Base-by-base conservation (phyloP, 345 rosid species). In the Firmiana major region DNA sequence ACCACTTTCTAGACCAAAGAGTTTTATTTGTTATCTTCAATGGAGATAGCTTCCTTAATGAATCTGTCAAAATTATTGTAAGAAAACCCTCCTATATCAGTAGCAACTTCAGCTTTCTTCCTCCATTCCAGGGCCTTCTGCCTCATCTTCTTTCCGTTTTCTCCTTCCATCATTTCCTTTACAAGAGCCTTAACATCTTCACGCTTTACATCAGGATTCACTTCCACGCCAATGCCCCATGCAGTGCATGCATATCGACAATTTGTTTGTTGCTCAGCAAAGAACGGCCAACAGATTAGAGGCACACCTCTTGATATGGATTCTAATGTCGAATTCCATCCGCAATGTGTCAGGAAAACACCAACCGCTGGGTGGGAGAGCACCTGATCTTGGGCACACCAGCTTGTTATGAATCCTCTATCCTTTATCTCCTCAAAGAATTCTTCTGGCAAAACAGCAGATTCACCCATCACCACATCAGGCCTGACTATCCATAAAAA, bases 241-340 rank as follows among this genome's bases (percentile, higher is more conserved):
- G 28, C 40, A 0, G 31, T 55, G 76, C 83, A 81, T 2, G 79
- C 76, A 53, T 81, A 81, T 43, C 79, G 51, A 24, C 85, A 75
- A 36, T 77, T 83, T 0, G 83, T 83, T 9, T 54, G 83, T 48
- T 86, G 86, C 34, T 86, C 86, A 7, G 77, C 85, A 2, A 83
- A 83, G 36, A 75, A 83, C 0, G 85, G 88, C 88, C 85, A 81
- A 51, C 85, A 79, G 11, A 81, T 67, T n/a, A 86, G 17, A 0
- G 85, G 81, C 6, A 75, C 73, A 0, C 88, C 84, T 4, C 40
- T 69, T 31, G 73, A 40, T 34, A 83, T 48, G 19, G 75, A 40
- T 75, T 86, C 87, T 64, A 78, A 0, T 1, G 19, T 60, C 4
- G 86, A 86, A 60, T 86, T 86, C 85, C 86, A 83, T 15, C 86